phyloP scores from a whole-genome alignment of 495 filamentous ascomycete genomes.

The Cairneyella variabilis region DNA sequence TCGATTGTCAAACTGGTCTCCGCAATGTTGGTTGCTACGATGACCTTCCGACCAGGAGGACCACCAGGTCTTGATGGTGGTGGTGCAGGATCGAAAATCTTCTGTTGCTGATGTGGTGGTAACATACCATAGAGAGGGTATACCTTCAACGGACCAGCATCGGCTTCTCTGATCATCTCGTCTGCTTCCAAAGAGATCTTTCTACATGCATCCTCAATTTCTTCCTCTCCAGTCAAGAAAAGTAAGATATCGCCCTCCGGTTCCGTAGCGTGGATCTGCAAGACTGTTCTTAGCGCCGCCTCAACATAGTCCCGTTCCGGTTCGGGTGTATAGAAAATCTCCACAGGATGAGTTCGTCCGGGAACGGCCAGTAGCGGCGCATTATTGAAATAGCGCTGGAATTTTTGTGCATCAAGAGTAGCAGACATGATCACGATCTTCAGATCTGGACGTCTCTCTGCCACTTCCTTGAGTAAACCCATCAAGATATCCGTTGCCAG shows the following conservation, averaged over 20 bases:
- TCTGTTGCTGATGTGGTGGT: conserved; percentile 87
- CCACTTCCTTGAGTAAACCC: conserved; percentile 88
- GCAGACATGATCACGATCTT: conserved; percentile 99
- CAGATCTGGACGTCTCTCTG: conserved; percentile 71
- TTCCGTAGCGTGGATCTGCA: conserved; percentile 94
- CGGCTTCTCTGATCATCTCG: conserved; percentile 84
- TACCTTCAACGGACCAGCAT: conserved; percentile 82
- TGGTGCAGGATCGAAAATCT: conserved; percentile 89
- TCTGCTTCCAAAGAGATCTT: conserved; percentile 89
- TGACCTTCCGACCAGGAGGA: conserved; percentile 86
- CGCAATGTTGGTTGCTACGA: conserved; percentile 96
- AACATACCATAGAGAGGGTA: conserved; percentile 95
- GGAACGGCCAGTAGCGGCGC: conserved; percentile 93
- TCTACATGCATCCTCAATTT: conserved; percentile 93
- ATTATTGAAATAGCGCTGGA: conserved; percentile 95
- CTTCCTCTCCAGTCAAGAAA: conserved; percentile 97
- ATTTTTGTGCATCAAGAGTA: conserved; percentile 94
- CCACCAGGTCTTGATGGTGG: conserved; percentile 67
- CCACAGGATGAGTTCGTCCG: conserved; percentile 92
- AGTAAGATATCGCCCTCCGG: conserved; percentile 91
- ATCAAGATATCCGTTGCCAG: conserved; percentile 94
- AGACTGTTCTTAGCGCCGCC: conserved; percentile 86
- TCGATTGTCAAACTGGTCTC: conserved; percentile 98
- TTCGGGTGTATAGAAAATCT: conserved; percentile 97
- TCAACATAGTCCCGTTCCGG: conserved; percentile 97